A percentile compares a stretch with the other conserved stretches of the same genome.
Conservation (phyloP, 495 filamentous ascomycete species). For the Corynascus novoguineensis region DNA sequence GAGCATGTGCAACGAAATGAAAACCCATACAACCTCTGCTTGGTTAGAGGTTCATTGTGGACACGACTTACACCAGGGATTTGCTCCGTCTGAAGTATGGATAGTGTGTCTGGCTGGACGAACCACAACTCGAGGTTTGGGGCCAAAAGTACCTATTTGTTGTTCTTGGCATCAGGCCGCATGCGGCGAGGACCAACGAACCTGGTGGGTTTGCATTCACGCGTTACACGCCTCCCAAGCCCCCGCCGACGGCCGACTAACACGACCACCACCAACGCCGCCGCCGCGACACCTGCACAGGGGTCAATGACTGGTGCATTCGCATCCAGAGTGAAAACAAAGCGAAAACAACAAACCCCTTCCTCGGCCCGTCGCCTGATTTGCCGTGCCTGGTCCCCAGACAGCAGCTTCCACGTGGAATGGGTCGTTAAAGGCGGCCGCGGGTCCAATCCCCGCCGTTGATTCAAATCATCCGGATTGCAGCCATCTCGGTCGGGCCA, state of each 20-base stretch:
- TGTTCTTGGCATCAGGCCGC: constrained; percentile 8
- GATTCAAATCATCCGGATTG: neutral
- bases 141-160: neutral
- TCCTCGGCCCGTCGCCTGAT: neutral
- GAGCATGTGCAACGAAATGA: too few species aligned
- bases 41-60: too few species aligned
- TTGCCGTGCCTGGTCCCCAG: neutral
- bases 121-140: neutral
- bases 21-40: too few species aligned
- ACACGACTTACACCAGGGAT: too few species aligned
- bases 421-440: neutral
- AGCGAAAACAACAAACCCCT: neutral
- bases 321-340: constrained; percentile 11
- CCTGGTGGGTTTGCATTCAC: neutral
- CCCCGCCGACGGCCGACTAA: constrained; percentile 10
- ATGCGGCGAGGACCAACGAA: constrained; percentile 18
- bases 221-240: constrained; percentile 7
- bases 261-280: constrained; percentile 15
- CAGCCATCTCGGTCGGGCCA: constrained; percentile 7
- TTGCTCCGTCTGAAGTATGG: neutral
- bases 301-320: constrained; percentile 13
- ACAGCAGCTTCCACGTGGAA: constrained; percentile 11
- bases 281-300: neutral
- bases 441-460: too few species aligned
- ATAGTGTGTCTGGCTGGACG: neutral